These are phyloP conservation scores for Termitomyces sp. DNA, from an alignment of 768 basidiomycete genomes.

Conservation along the genomic window DNA sequence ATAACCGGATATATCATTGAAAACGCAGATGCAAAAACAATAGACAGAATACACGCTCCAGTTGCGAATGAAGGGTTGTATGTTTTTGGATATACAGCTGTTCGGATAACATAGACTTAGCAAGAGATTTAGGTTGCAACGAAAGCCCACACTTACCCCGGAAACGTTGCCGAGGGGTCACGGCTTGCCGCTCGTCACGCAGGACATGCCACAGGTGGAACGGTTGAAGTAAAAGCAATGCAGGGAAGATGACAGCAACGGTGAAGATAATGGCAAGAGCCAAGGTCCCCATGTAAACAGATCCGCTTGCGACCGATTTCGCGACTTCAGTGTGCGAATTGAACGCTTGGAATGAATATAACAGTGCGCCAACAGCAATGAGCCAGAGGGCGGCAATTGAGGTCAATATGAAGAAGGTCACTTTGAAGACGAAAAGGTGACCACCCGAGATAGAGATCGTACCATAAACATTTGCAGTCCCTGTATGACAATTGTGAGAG, in stretches of 20 bases:
- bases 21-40: conserved; percentile 73
- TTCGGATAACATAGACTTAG: not conserved
- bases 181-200: conserved; percentile 50
- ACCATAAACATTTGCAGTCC: conserved; percentile 49
- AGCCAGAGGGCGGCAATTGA: conserved; percentile 58
- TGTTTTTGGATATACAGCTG: conserved; percentile 67
- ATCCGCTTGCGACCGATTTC: conserved; percentile 58
- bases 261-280: conserved; percentile 57
- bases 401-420: conserved; percentile 57
- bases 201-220: conserved; percentile 55
- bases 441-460: conserved; percentile 61
- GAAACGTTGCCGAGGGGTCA: conserved; percentile 79
- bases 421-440: conserved; percentile 59
- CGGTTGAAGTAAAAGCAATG: conserved; percentile 70
- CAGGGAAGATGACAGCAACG: conserved; percentile 68
- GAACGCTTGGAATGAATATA: conserved; percentile 66
- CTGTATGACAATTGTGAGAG: conserved; percentile 28
- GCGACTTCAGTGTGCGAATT: conserved; percentile 32
- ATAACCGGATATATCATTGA: conserved; percentile 75
- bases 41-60: conserved; percentile 60
- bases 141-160: conserved; percentile 46
- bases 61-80: conserved; percentile 70
- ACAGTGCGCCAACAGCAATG: conserved; percentile 60
- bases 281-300: conserved; percentile 67
- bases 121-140: not conserved